Conservation (phyloP, 768 basidiomycete species). For the Chalciporus chontae region DNA sequence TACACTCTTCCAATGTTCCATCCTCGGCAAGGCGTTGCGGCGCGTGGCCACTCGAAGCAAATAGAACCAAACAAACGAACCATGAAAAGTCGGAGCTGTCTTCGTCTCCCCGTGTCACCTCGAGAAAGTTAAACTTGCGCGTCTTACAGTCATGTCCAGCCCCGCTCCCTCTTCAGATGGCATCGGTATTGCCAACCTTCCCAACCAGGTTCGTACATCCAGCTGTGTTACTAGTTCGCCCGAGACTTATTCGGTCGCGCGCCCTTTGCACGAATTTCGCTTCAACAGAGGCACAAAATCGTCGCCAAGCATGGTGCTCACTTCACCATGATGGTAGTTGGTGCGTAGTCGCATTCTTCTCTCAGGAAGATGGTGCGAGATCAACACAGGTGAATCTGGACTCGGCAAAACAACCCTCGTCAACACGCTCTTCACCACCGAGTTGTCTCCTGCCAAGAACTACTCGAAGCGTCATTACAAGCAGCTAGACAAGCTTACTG, state of each 20-base stretch:
- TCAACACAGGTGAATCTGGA: slow-evolving; percentile 83
- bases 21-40: too few species aligned
- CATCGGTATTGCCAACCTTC: slow-evolving; percentile 94
- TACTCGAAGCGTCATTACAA: slow-evolving; percentile 87
- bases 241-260: background rate
- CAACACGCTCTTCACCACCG: slow-evolving; percentile 98
- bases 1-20: too few species aligned
- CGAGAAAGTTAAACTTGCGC: slow-evolving; percentile 13
- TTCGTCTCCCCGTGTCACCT: slow-evolving; percentile 19
- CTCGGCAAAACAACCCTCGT: slow-evolving; percentile 96
- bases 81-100: slow-evolving; percentile 24
- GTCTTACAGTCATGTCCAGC: slow-evolving; percentile 23
- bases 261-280: slow-evolving; percentile 11
- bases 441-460: slow-evolving; percentile 89
- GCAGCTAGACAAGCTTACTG: slow-evolving; percentile 97
- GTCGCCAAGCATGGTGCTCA: slow-evolving; percentile 96
- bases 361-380: background rate
- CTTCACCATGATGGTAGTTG: slow-evolving; percentile 99
- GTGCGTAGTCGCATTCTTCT: slow-evolving; percentile 37
- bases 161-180: slow-evolving; percentile 53
- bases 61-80: slow-evolving; percentile 21
- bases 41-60: slow-evolving; percentile 26
- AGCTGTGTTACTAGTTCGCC: background rate
- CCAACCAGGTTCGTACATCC: slow-evolving; percentile 79
- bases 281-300: slow-evolving; percentile 90